These are phyloP conservation scores for Tetrahymena malaccensis DNA, from an alignment of 73 alveolate species.

Conservation along the genomic window DNA sequence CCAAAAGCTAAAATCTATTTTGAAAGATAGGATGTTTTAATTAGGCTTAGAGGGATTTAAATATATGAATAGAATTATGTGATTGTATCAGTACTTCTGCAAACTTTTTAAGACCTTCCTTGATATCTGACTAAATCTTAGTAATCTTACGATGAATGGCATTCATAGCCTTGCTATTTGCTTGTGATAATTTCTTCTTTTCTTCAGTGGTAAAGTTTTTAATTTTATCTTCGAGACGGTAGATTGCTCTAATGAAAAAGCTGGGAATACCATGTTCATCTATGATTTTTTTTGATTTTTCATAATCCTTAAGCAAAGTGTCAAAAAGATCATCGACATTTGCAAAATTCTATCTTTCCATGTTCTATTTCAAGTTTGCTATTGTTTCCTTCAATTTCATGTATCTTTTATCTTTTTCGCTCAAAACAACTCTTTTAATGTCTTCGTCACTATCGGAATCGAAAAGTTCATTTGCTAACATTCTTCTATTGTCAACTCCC, in stretches of 20 bases:
- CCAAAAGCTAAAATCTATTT: too few relatives aligned
- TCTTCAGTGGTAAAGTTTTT: background rate
- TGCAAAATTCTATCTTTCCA: background rate
- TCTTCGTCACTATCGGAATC: background rate
- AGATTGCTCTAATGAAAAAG: background rate
- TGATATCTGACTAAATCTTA: background rate
- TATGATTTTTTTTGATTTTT: background rate
- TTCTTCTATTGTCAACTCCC: background rate
- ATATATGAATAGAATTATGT: background rate
- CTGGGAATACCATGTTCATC: background rate
- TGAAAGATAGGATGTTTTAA: background rate
- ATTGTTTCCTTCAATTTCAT: background rate
- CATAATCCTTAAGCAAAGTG: background rate
- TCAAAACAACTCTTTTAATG: background rate
- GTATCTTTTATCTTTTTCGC: background rate
- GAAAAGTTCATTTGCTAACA: background rate
- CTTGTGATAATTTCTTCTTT: background rate
- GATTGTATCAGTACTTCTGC: background rate
- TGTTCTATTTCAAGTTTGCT: background rate
- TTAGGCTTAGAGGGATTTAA: background rate
- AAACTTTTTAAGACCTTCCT: background rate
- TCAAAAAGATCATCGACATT: background rate
- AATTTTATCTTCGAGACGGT: background rate
- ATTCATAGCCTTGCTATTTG: background rate
- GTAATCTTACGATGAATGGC: background rate